phyloP scores from a whole-genome alignment of 495 filamentous ascomycete genomes.

The Antarctomyces pellizariae region DNA sequence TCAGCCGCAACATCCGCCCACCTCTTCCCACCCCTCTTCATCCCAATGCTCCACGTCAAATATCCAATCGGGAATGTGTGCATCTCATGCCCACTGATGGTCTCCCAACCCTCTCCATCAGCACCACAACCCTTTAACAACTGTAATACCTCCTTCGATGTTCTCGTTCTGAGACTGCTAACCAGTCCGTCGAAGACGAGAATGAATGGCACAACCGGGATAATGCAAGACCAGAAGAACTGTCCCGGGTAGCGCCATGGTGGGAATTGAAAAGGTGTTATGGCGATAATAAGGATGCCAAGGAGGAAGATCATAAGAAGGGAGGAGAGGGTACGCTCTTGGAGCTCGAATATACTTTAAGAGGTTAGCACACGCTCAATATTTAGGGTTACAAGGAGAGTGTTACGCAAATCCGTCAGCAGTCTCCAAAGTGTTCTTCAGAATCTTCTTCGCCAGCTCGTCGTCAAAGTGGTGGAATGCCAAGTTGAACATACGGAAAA shows the following conservation, averaged over 20 bases:
- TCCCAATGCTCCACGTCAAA: slow-evolving; percentile 25
- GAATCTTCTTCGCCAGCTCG: slow-evolving; percentile 26
- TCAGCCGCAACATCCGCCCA: too few relatives aligned
- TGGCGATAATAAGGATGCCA: slow-evolving; percentile 26
- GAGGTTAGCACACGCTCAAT: slow-evolving; percentile 1
- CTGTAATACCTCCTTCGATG: slow-evolving; percentile 33
- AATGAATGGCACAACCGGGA: slow-evolving; percentile 40
- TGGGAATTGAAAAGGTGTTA: slow-evolving; percentile 31
- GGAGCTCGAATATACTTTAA: slow-evolving; percentile 45
- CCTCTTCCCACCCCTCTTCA: too few relatives aligned
- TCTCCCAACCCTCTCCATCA: slow-evolving; percentile 24
- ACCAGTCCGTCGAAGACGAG: slow-evolving; percentile 43
- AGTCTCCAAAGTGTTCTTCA: slow-evolving; percentile 36
- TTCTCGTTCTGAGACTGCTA: slow-evolving; percentile 38
- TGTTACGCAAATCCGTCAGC: slow-evolving; percentile 37
- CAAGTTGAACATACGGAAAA: slow-evolving; percentile 47
- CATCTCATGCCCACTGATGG: slow-evolving; percentile 24
- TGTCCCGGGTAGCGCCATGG: slow-evolving; percentile 28
- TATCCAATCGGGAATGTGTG: slow-evolving; percentile 26
- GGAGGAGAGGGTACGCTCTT: slow-evolving; percentile 29
- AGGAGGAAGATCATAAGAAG: slow-evolving; percentile 30
- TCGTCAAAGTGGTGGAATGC: slow-evolving; percentile 63
- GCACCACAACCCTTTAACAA: slow-evolving; percentile 28
- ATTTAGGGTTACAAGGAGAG: slow-evolving; percentile 1
- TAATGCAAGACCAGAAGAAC: slow-evolving; percentile 36